Evolutionary conservation across 2,329 filamentous ascomycete genomes (phyloP).

Genomic region (Alternaria ethzedia): DNA sequence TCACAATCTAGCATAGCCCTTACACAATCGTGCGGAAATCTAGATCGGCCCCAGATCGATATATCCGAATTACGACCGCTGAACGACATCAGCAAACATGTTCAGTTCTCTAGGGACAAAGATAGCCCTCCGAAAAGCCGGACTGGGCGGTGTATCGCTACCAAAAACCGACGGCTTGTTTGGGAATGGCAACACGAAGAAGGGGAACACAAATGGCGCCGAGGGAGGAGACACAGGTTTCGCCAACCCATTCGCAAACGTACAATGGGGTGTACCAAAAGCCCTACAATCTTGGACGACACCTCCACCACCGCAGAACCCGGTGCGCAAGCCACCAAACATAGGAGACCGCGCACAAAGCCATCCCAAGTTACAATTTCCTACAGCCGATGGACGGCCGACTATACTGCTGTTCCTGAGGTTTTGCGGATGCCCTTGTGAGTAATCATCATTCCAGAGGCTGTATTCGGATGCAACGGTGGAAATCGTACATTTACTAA

Average conservation of each 20-base stretch:
- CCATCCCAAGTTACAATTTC: slow-evolving; percentile 40
- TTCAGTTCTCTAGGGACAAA: slow-evolving; percentile 64
- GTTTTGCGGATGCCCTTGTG: slow-evolving; percentile 47
- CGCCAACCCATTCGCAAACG: slow-evolving; percentile 45
- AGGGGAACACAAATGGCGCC: slow-evolving; percentile 19
- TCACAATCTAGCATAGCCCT: background rate
- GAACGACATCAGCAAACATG: slow-evolving; percentile 49
- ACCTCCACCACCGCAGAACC: slow-evolving; percentile 34
- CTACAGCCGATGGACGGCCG: slow-evolving; percentile 38
- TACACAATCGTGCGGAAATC: background rate
- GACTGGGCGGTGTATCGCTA: slow-evolving; percentile 60
- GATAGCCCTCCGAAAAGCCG: slow-evolving; percentile 64
- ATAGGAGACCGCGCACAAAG: slow-evolving; percentile 37
- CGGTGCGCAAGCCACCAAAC: slow-evolving; percentile 34
- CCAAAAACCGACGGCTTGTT: slow-evolving; percentile 33
- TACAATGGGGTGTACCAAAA: slow-evolving; percentile 43
- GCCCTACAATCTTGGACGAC: slow-evolving; percentile 44
- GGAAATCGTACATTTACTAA: slow-evolving; percentile 3
- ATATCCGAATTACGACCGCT: background rate
- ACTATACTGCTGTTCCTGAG: slow-evolving; percentile 41
- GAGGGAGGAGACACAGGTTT: slow-evolving; percentile 29
- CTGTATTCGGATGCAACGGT: background rate
- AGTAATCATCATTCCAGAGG: slow-evolving; percentile 5
- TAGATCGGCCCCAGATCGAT: slow-evolving; percentile 2
- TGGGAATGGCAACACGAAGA: slow-evolving; percentile 37